A percentile compares a stretch with the other conserved stretches of the same genome.
These are phyloP conservation scores for Warburgia ugandensis DNA, from an alignment of 164 flowering plant species.

Conservation along the genomic window DNA sequence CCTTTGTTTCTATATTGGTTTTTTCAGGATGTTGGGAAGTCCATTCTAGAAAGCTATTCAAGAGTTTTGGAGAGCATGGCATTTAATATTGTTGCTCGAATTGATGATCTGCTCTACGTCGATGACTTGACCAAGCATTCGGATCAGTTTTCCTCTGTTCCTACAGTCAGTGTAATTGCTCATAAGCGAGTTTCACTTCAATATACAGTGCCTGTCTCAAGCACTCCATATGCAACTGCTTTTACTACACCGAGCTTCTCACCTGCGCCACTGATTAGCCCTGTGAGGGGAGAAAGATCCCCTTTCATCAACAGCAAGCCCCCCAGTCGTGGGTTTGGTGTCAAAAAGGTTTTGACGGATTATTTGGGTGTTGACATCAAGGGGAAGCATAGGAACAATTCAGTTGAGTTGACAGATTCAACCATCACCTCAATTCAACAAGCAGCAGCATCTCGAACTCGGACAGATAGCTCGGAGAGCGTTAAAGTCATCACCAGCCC, in stretches of 20 bases:
- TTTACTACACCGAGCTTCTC: slow-evolving; percentile 50
- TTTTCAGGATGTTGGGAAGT: slow-evolving; percentile 86
- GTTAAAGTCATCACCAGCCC: too few relatives aligned
- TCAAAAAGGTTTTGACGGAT: slow-evolving; percentile 63
- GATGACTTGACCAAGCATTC: slow-evolving; percentile 74
- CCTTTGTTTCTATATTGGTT: neutral
- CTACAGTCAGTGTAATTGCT: slow-evolving; percentile 45
- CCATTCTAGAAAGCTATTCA: slow-evolving; percentile 93
- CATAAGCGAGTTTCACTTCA: slow-evolving; percentile 56
- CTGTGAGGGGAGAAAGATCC: slow-evolving; percentile 56
- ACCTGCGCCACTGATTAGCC: slow-evolving; percentile 53
- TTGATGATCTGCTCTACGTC: slow-evolving; percentile 85
- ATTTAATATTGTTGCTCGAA: slow-evolving; percentile 73
- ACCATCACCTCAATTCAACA: too few relatives aligned
- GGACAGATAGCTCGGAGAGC: too few relatives aligned
- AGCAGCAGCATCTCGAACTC: too few relatives aligned
- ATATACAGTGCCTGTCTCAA: slow-evolving; percentile 50
- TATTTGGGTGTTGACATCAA: slow-evolving; percentile 63
- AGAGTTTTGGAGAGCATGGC: slow-evolving; percentile 95
- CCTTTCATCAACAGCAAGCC: slow-evolving; percentile 50
- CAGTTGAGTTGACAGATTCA: slow-evolving; percentile 24
- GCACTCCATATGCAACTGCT: slow-evolving; percentile 67
- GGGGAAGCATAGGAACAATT: slow-evolving; percentile 28
- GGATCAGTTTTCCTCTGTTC: slow-evolving; percentile 43
- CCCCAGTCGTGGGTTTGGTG: slow-evolving; percentile 60